These are phyloP conservation scores for Calvatia gigantea DNA, from an alignment of 768 basidiomycete genomes.

Conservation along the genomic window DNA sequence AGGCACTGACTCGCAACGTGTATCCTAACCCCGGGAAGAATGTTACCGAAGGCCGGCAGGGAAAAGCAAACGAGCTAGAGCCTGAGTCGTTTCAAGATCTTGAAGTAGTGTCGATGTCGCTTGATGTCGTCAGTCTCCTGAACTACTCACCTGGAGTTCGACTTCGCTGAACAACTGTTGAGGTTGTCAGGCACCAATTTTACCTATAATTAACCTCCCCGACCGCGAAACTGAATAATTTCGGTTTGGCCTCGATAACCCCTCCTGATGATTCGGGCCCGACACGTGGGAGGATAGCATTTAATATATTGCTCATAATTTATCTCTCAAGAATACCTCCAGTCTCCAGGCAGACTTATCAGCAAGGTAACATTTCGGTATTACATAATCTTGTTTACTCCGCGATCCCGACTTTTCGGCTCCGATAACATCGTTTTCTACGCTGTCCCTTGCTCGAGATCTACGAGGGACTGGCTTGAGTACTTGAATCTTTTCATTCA, in stretches of 20 bases:
- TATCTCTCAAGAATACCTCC: too few relatives aligned
- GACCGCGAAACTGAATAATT: background rate
- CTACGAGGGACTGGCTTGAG: too few relatives aligned
- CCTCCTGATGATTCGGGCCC: background rate
- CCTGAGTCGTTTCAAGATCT: background rate
- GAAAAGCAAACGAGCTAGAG: background rate
- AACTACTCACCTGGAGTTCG: background rate
- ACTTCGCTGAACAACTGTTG: background rate
- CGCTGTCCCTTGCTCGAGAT: background rate
- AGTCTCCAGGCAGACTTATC: background rate
- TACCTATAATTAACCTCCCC: background rate
- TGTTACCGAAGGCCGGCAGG: background rate
- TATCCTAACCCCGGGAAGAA: constrained; percentile 1
- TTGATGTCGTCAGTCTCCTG: background rate
- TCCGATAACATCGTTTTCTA: background rate
- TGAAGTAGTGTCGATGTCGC: background rate
- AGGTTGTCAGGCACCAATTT: background rate
- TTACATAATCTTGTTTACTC: background rate
- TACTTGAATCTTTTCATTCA: too few relatives aligned
- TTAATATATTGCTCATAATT: background rate
- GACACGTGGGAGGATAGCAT: background rate
- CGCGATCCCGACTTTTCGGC: background rate
- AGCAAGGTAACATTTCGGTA: background rate
- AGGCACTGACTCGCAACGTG: background rate
- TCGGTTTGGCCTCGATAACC: background rate